These are phyloP conservation scores for Wickerhamiella slavikovae DNA, from an alignment of 805 yeast species.

Conservation along the genomic window DNA sequence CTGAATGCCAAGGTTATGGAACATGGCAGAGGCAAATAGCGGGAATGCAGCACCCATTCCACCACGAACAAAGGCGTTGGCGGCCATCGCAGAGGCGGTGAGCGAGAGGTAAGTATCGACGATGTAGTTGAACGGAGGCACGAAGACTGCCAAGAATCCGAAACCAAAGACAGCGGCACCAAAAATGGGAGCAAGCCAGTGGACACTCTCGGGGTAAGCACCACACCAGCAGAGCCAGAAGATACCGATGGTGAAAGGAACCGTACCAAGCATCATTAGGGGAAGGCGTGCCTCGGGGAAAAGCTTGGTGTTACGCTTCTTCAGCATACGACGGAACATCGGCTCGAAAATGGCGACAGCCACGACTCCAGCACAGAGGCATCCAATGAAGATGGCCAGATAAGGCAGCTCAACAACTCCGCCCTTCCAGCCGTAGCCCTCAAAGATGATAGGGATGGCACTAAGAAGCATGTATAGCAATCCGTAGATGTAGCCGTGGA, in stretches of 20 bases:
- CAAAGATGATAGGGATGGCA: slow-evolving; percentile 20
- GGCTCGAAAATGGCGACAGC: slow-evolving; percentile 43
- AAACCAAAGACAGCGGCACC: slow-evolving; percentile 46
- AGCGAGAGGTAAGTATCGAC: slow-evolving; percentile 47
- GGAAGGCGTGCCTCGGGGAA: slow-evolving; percentile 65
- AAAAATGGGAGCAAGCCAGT: slow-evolving; percentile 60
- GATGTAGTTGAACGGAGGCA: slow-evolving; percentile 50
- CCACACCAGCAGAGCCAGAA: slow-evolving; percentile 87
- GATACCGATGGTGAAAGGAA: slow-evolving; percentile 56
- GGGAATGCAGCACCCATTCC: slow-evolving; percentile 51
- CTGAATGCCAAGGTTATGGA: slow-evolving; percentile 40
- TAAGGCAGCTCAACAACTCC: slow-evolving; percentile 68
- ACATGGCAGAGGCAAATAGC: slow-evolving; percentile 53
- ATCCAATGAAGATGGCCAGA: slow-evolving; percentile 50
- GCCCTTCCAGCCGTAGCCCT: slow-evolving; percentile 33
- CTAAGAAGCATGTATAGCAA: slow-evolving; percentile 20
- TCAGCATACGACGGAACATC: slow-evolving; percentile 26
- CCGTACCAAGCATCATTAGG: slow-evolving; percentile 52
- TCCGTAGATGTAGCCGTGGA: slow-evolving; percentile 22
- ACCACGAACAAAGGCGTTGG: slow-evolving; percentile 49
- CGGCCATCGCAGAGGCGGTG: slow-evolving; percentile 68
- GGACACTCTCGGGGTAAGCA: slow-evolving; percentile 39
- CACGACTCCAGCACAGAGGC: slow-evolving; percentile 12
- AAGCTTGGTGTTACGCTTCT: slow-evolving; percentile 32
- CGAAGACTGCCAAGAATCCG: slow-evolving; percentile 48